Base-by-base conservation (phyloP, 192 early-diverging fungal species). In the Ramicandelaber brevisporus region DNA sequence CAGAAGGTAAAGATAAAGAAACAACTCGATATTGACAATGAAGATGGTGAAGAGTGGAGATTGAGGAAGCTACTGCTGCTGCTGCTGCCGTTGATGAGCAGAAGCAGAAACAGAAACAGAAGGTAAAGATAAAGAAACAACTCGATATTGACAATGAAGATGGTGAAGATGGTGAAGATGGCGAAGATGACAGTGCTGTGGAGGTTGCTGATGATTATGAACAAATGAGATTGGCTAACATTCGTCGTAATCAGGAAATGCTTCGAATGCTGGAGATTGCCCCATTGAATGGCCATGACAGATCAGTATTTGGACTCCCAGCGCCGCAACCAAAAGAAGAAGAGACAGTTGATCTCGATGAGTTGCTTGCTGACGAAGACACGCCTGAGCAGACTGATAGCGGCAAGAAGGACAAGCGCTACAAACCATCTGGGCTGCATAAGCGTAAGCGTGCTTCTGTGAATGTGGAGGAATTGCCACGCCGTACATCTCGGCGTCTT, bases 211-310 rank as follows among this genome's bases (percentile, higher is more conserved):
- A 5, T 23, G 57, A 50, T 21, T 59, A 59, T 26, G 57, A 59
- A 37, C 24, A 36, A 27, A 27, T 60, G 29, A 59, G 72, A 11
- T 26, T 66, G 17, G 55, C 63, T 29, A 75, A 65, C 23, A 75
- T 75, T 24, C 43, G 44, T 11, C 34, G 48, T 12, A 75, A 75
- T 33, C 55, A 50, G 20, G 58, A 68, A 41, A 34, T 70, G 27
- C 50, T 75, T 8, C 30, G 48, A 23, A 43, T 49, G 27, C 45
- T 70, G 2, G 53, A 65, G 46, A 32, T 46, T 9, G 10, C 14
- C 31, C 12, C 12, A 14, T 6, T 26, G 6, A 14, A 24, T n/a
- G 17, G 22, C 10, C 29, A 31, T 22, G 14, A 5, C 35, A 4
- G 25, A 43, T 8, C 24, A 15, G 17, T 24, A 10, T 22, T 17